Percentiles rank a stretch among this genome's conserved stretches.
Conservation (phyloP, 345 rosid genomes). For the Moricandia arvensis region DNA sequence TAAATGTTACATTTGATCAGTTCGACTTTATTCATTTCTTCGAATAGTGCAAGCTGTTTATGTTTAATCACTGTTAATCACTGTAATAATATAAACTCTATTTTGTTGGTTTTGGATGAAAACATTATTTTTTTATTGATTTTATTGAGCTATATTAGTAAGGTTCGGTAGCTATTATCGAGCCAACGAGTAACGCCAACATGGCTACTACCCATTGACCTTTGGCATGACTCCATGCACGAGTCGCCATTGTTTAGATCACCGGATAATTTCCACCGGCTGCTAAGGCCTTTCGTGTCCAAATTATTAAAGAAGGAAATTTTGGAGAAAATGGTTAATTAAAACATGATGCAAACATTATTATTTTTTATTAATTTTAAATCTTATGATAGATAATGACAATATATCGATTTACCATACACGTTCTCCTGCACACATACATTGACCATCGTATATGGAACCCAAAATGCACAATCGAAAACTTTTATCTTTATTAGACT, state of each 20-base stretch:
- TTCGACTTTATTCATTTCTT: too few relatives aligned
- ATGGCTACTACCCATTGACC: slow-evolving; percentile 46
- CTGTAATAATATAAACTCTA: too few relatives aligned
- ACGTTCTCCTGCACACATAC: background rate
- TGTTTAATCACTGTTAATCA: too few relatives aligned
- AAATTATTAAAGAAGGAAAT: background rate
- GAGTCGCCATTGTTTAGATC: slow-evolving; percentile 50
- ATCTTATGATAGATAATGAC: background rate
- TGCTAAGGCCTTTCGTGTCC: slow-evolving; percentile 9
- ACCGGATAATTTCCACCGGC: slow-evolving; percentile 15
- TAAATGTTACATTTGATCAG: too few relatives aligned
- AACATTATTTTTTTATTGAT: too few relatives aligned
- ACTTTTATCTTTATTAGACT: background rate
- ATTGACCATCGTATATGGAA: background rate
- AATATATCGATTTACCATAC: background rate
- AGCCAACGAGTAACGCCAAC: too few relatives aligned
- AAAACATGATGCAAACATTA: background rate
- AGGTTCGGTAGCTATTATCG: too few relatives aligned
- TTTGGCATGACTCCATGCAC: slow-evolving; percentile 54
- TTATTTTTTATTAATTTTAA: background rate
- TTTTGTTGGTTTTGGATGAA: too few relatives aligned
- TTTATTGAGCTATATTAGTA: too few relatives aligned
- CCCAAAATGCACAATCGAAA: background rate
- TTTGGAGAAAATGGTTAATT: slow-evolving; percentile 7
- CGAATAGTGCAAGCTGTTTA: too few relatives aligned